phyloP scores from a whole-genome alignment of 31 red algal genomes.

The Odonthalia washingtoniensis region DNA sequence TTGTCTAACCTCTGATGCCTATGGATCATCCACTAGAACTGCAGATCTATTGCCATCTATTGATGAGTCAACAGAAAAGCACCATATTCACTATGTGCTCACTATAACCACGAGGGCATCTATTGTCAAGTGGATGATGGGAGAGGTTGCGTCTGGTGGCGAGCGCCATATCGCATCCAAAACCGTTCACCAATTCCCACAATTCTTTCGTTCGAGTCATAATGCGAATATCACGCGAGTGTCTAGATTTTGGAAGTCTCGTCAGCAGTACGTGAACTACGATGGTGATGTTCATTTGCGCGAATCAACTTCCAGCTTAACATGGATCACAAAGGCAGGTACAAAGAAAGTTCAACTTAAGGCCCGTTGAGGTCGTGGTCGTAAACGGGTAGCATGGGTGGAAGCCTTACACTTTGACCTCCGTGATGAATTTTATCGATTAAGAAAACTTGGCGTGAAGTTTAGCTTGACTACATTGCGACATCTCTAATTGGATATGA shows the following conservation, averaged over 20 bases:
- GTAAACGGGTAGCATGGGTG: constrained; percentile 32
- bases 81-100: neutral
- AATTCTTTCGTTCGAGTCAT: neutral
- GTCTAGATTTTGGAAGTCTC: constrained; percentile 20
- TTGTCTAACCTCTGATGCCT: neutral
- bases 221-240: constrained; percentile 20
- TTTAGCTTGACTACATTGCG: constrained; percentile 18
- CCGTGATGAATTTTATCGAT: constrained; percentile 18
- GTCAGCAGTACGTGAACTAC: neutral
- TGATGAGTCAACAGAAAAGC: neutral
- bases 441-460: constrained; percentile 40
- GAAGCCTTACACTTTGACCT: constrained; percentile 26
- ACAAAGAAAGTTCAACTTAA: constrained; percentile 20
- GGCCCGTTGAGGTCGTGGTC: constrained; percentile 7
- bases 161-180: neutral
- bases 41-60: neutral
- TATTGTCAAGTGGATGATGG: constrained; percentile 22
- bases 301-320: neutral
- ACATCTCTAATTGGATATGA: neutral
- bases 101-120: neutral
- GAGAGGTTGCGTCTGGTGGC: neutral
- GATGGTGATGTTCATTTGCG: neutral
- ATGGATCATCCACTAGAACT: neutral
- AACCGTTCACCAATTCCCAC: neutral
- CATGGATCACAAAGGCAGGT: neutral